A percentile compares a stretch with the other conserved stretches of the same genome.
Conservation (phyloP, 306 rosid species). For the Elaeagnus macrophylla region DNA sequence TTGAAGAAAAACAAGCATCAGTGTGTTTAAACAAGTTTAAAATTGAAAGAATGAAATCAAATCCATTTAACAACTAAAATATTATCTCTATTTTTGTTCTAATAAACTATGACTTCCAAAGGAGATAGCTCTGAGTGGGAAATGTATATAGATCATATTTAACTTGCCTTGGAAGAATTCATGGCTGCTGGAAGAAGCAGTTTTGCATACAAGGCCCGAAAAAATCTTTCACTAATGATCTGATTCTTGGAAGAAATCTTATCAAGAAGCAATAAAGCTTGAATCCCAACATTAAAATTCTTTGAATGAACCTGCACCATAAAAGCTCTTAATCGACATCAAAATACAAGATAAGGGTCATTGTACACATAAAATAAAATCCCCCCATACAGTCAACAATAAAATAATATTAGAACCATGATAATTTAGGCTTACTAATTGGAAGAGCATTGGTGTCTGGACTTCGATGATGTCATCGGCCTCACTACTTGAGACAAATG, state of each 20-base stretch:
- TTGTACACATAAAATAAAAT: neutral
- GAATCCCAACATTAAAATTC: slow-evolving; percentile 87
- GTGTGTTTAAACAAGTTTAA: too few species aligned
- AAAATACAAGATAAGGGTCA: neutral
- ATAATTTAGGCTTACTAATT: slow-evolving; percentile 46
- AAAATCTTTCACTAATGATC: slow-evolving; percentile 79
- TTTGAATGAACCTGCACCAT: slow-evolving; percentile 81
- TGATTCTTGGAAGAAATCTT: slow-evolving; percentile 91
- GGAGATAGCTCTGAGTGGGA: neutral
- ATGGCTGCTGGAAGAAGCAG: slow-evolving; percentile 82
- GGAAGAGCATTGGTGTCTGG: slow-evolving; percentile 92
- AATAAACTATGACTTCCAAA: neutral
- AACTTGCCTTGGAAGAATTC: slow-evolving; percentile 81
- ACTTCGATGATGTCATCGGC: slow-evolving; percentile 84
- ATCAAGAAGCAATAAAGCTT: slow-evolving; percentile 91
- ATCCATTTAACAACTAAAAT: too few species aligned
- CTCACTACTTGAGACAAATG: slow-evolving; percentile 73
- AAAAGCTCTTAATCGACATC: slow-evolving; percentile 15
- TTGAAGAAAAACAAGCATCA: too few species aligned
- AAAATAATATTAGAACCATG: slow-evolving; percentile 4
- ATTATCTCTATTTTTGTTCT: neutral
- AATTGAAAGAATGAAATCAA: too few species aligned
- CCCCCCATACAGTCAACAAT: neutral
- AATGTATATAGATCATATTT: slow-evolving; percentile 1
- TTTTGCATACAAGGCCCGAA: slow-evolving; percentile 83